Percentiles rank a stretch among this genome's conserved stretches.
phyloP scores from a whole-genome alignment of 2,329 filamentous ascomycete species.

The Colletotrichum noveboracense region DNA sequence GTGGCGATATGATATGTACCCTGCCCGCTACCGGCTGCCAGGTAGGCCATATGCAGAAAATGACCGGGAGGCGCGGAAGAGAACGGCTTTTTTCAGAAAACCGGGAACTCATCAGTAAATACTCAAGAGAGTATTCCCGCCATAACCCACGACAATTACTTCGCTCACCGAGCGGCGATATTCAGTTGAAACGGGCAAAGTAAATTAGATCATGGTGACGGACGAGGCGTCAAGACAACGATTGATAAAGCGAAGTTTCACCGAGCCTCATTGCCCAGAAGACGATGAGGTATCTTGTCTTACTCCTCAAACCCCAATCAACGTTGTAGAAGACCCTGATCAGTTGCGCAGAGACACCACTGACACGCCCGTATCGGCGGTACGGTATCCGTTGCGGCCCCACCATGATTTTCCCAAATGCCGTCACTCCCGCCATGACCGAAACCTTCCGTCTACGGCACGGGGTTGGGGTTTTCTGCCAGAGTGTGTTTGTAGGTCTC shows the following conservation, averaged over 20 bases:
- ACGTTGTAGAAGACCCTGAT: background rate
- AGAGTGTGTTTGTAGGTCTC: background rate
- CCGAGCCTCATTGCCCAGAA: background rate
- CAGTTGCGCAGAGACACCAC: background rate
- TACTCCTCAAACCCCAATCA: background rate
- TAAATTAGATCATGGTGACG: slow-evolving; percentile 34
- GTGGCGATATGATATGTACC: background rate
- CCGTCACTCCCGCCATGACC: background rate
- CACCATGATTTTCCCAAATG: background rate
- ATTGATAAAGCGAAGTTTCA: background rate
- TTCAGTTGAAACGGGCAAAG: background rate
- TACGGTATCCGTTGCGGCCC: background rate
- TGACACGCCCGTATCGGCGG: background rate
- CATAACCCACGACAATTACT: background rate
- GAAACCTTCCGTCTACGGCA: background rate
- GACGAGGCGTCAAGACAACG: slow-evolving; percentile 28
- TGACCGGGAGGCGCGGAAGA: background rate
- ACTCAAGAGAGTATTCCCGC: background rate
- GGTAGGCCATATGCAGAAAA: background rate
- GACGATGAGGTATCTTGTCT: background rate
- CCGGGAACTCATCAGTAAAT: background rate
- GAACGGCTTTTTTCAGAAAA: background rate
- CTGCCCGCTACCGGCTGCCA: background rate
- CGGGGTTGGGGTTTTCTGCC: background rate
- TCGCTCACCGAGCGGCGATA: background rate